Percentiles rank a stretch among this genome's conserved stretches.
Conservation (phyloP, 345 rosid genomes). For the Brassica cretica region DNA sequence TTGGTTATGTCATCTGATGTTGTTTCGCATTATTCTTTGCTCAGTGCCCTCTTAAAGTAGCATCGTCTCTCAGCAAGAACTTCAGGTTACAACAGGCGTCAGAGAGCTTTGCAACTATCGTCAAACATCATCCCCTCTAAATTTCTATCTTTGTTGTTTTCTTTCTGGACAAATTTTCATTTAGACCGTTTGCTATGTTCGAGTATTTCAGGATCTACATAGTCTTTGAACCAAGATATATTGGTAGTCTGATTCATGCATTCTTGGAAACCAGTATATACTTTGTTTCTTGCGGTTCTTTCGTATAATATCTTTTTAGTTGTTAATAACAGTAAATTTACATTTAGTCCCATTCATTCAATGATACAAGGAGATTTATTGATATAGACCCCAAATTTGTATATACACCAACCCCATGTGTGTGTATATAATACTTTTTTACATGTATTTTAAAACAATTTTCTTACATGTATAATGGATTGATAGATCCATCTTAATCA, state of each 20-base stretch:
- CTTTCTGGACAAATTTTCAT: not conserved
- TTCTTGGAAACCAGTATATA: not conserved
- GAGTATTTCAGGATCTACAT: not conserved
- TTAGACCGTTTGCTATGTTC: constrained; percentile 12
- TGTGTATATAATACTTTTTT: not conserved
- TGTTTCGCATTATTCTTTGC: not conserved
- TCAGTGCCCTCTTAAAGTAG: constrained; percentile 19
- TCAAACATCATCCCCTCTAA: not conserved
- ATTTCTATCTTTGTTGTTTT: not conserved
- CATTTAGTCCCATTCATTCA: not conserved
- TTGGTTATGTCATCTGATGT: not conserved
- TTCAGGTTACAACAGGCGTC: not conserved
- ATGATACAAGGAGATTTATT: not conserved
- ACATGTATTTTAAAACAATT: not conserved
- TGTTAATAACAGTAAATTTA: not conserved
- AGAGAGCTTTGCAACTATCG: not conserved
- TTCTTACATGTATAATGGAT: not conserved
- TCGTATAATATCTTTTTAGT: not conserved
- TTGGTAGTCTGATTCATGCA: no score
- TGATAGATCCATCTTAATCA: not conserved
- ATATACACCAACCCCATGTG: not conserved
- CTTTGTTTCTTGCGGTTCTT: not conserved
- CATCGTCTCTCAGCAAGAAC: not conserved
- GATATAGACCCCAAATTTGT: not conserved
- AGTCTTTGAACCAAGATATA: not conserved